Evolutionary conservation across 805 yeast species (phyloP), one percentile per base, ranked within the genome.

Genomic region (Metschnikowia peoriensis): DNA sequence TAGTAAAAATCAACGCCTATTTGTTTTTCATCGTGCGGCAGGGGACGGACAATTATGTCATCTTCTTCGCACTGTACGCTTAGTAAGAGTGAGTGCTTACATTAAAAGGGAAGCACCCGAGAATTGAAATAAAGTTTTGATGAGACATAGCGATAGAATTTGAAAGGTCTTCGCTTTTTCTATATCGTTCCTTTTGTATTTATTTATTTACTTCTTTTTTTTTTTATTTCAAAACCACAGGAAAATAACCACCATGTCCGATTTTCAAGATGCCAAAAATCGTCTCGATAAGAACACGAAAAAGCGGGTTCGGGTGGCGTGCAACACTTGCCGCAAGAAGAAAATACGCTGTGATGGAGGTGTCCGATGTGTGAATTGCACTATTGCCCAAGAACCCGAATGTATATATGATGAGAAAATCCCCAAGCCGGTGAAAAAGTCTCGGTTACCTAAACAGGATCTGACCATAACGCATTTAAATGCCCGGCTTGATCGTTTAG

Each of bases 271-370:
- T 16, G 14, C 12, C 35, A 28, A 28, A 10, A 28, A 7, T 42
- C 45, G 37, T 8, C 7, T 42, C 15, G 22, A 7, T 7, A 38
- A 43, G 22, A 46, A 42, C 7, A 17, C n/a, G 42, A 51, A 49
- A 28, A 46, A 49, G 35, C 47, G 63, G 1, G 57, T 53, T 28
- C 29, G 55, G 12, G 58, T 52, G 28, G 63, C 63, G 0, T 58
- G 63, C 40, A 52, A 47, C 42, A 47, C 41, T 1, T 60, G 63
- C 40, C 57, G 63, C 11, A 50, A 51, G 39, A 55, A 53, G 41
- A 60, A 60, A 42, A 58, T 56, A 37, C 38, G 48, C 17, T 58
- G 63, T 40, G 60, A 55, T 37, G 60, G 61, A 12, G 47, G 42
- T 14, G 15, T 17, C 8, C 56, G 53, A 2, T 58, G 61, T 32